Evolutionary conservation across 2,329 filamentous ascomycete species (phyloP).

Genomic region (Fusarium albidum): DNA sequence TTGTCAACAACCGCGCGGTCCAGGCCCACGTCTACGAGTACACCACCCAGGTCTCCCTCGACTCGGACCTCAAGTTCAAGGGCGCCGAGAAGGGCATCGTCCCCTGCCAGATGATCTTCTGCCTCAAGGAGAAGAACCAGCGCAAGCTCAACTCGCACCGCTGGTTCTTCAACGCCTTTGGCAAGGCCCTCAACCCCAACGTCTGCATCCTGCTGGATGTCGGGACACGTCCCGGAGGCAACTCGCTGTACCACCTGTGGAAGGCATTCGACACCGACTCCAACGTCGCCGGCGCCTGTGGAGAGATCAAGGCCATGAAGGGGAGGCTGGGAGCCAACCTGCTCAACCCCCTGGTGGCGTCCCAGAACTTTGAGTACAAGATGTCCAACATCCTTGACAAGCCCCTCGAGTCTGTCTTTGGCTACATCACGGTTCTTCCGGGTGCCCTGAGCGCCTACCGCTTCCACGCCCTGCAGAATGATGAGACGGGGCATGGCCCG

Average conservation of each 20-base stretch:
- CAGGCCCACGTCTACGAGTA: constrained; percentile 99
- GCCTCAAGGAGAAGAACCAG: constrained; percentile 95
- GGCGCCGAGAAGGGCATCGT: constrained; percentile 99
- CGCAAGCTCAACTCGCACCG: constrained; percentile 98
- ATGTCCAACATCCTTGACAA: constrained; percentile 99
- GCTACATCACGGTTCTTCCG: constrained; percentile 96
- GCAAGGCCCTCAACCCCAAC: constrained; percentile 89
- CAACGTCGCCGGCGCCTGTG: constrained; percentile 94
- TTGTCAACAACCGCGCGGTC: constrained; percentile 94
- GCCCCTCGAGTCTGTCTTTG: constrained; percentile 94
- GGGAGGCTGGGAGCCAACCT: constrained; percentile 84
- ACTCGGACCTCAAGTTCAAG: constrained; percentile 97
- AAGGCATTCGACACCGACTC: constrained; percentile 99
- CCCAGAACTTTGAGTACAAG: constrained; percentile 99
- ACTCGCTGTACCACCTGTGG: constrained; percentile 97
- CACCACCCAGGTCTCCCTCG: constrained; percentile 95
- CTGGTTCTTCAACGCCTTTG: constrained; percentile 99
- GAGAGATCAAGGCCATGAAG: constrained; percentile 97
- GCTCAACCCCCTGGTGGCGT: constrained; percentile 92
- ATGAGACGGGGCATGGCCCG: constrained; percentile 92
- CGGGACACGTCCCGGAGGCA: constrained; percentile 88
- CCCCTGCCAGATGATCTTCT: constrained; percentile 98
- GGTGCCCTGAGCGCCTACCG: constrained; percentile 95
- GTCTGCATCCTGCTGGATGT: constrained; percentile 97
- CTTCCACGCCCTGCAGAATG: constrained; percentile 95